Percentiles rank a stretch among this genome's conserved stretches.
phyloP scores from a whole-genome alignment of 2,329 filamentous ascomycete species.

The Penicillium rolfsii region DNA sequence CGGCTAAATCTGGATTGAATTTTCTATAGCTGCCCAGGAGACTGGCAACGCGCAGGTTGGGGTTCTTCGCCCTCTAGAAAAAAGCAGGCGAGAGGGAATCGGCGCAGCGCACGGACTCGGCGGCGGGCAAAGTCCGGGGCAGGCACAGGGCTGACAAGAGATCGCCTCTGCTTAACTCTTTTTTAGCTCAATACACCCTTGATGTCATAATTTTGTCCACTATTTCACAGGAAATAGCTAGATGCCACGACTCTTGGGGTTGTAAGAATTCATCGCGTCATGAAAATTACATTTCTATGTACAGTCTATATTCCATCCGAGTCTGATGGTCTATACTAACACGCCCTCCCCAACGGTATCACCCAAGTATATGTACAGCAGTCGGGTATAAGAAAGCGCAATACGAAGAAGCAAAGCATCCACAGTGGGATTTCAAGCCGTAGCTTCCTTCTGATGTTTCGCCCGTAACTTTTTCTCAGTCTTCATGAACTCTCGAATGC shows the following conservation, averaged over 20 bases:
- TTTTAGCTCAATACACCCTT: not conserved
- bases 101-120: conserved; percentile 5
- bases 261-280: not conserved
- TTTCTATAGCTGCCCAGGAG: not conserved
- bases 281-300: conserved; percentile 15
- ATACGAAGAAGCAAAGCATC: not conserved
- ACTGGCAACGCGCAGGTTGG: not conserved
- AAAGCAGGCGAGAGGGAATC: conserved; percentile 4
- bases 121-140: conserved; percentile 6
- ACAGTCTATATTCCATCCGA: conserved; percentile 18
- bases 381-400: conserved; percentile 18
- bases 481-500: conserved; percentile 96
- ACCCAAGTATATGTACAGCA: conserved; percentile 5
- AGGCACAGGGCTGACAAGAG: not conserved
- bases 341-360: not conserved
- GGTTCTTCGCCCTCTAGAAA: not conserved
- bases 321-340: conserved; percentile 8
- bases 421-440: conserved; percentile 17
- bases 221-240: not conserved
- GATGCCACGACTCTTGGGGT: not conserved
- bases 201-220: not conserved
- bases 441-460: conserved; percentile 63
- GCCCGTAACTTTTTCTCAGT: conserved; percentile 88
- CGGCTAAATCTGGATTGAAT: too few species aligned
- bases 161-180: too few species aligned